Conservation (phyloP, 208 protist genomes). For the Sergeia podlipaevii region DNA sequence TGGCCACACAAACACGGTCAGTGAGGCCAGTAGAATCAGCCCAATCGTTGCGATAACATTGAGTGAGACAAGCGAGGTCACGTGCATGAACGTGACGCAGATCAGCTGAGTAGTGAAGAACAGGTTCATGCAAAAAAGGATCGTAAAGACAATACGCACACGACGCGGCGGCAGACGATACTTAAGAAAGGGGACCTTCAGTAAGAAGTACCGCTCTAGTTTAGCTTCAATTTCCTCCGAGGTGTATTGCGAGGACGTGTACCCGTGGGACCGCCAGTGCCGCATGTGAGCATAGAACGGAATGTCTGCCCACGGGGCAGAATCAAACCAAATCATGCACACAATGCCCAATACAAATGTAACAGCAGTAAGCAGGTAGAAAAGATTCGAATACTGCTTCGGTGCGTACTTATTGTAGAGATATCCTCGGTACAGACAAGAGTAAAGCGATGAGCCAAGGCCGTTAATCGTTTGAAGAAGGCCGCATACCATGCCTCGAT, state of each 20-base stretch:
- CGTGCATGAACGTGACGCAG: conserved; percentile 24
- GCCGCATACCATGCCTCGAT: conserved; percentile 41
- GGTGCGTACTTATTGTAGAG: conserved; percentile 9
- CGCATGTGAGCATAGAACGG: conserved; percentile 7
- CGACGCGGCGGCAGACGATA: conserved; percentile 36
- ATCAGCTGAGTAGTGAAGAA: conserved; percentile 51
- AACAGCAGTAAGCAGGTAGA: conserved; percentile 37
- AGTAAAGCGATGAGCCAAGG: conserved; percentile 36
- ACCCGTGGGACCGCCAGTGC: background rate
- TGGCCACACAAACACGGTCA: conserved; percentile 24
- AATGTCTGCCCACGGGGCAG: conserved; percentile 10
- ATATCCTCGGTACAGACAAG: conserved; percentile 43
- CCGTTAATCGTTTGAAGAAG: conserved; percentile 52
- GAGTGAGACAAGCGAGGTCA: conserved; percentile 15
- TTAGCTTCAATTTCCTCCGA: background rate
- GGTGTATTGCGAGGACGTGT: background rate
- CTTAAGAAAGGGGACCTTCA: conserved; percentile 14
- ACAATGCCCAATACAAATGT: conserved; percentile 22
- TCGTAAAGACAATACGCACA: conserved; percentile 17
- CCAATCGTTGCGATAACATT: conserved; percentile 37
- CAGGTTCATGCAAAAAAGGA: conserved; percentile 43
- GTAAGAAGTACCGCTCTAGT: conserved; percentile 1
- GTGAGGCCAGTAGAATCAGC: conserved; percentile 22
- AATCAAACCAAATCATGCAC: conserved; percentile 9
- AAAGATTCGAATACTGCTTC: conserved; percentile 20